Evolutionary conservation across 306 rosid species (phyloP), one percentile per base, ranked within the genome.

Genomic region (Lablab purpureus): DNA sequence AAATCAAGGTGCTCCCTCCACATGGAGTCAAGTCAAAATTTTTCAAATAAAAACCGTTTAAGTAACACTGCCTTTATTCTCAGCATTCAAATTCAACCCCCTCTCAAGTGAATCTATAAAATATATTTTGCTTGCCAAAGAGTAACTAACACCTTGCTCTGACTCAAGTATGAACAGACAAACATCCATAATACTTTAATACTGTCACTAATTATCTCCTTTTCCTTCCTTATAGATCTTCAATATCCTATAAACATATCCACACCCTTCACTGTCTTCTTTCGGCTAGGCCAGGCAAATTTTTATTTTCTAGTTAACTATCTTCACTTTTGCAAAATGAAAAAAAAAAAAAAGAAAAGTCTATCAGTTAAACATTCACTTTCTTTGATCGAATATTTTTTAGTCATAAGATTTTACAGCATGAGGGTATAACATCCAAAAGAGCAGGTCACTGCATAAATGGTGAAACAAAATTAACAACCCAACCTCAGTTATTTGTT

Each of bases 141-240:
- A 23, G 41, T 34, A 68, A 67, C 76, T 34, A 68, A 67, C 76
- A 50, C 59, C 64, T 55, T 10, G 65, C 56, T 34, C 58, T 43
- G 74, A 78, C 75, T 81, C 84, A 81, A 81, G 71, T 74, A 62
- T 84, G 70, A 71, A 55, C 58, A 43, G 80, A 81, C 78, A 77
- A 63, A 65, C 32, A 41, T 59, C 69, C 75, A 71, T 67, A 9
- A 65, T 4, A 2, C 52, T 41, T 80, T 64, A 30, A 50, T 43
- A 41, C 14, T 73, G 27, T 17, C 4, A 36, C 22, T 65, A n/a
- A 43, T 28, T 64, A 18, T 62, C 73, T 73, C 2, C 74, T 73
- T 76, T 81, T 55, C 2, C 73, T 80, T 30, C 40, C 4, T 47
- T 43, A n/a, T 2, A 25, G 63, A 40, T 68, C 13, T 83, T 51